Evolutionary conservation across 192 early-diverging fungal genomes (phyloP), one percentile per base, ranked within the genome.

Genomic region (Oehlia diaphana): DNA sequence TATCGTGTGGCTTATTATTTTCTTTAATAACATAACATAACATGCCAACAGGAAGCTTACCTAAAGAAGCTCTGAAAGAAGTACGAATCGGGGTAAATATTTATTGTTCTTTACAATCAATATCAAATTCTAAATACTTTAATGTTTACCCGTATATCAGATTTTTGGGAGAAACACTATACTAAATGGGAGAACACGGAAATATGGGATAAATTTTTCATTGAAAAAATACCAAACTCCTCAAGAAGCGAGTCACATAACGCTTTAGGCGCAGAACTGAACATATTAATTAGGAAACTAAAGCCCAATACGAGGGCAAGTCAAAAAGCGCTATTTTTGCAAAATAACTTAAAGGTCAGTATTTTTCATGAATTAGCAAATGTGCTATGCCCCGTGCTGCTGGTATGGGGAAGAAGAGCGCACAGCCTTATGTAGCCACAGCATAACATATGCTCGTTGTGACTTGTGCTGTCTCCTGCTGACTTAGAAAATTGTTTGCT

Each of bases 401-500:
- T 69, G 67, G 67, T 69, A 69, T 69, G 49, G 2, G 44, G 72
- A 73, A 49, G 72, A 73, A 73, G 44, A 64, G n/a, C 63, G 63
- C 28, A 28, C 63, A 64, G n/a, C 14, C 37, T 42, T 42, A 70
- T 70, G 35, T 70, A 74, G 31, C 31, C 23, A 74, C 72, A 74
- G 53, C 53, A 4, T 42, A 42, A 6, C 42, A 42, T 42, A 42
- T 42, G 42, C 72, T 74, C 72, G 31, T 74, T 74, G 72, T 74
- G 72, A 61, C 50, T 74, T 74, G 72, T 33, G 72, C 72, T 61
- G 50, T 74, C 28, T 33, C 72, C 72, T 31, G 16, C 3, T 74
- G 72, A 49, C 72, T 74, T 74, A 74, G 49, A 2, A 74, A 74
- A 74, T 61, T 74, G 19, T 74, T 74, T 74, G 21, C 49, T 14